Evolutionary conservation across 1,139 yeast species (phyloP), one percentile per base, ranked within the genome.

Genomic region (Blastobotrys aristatus): DNA sequence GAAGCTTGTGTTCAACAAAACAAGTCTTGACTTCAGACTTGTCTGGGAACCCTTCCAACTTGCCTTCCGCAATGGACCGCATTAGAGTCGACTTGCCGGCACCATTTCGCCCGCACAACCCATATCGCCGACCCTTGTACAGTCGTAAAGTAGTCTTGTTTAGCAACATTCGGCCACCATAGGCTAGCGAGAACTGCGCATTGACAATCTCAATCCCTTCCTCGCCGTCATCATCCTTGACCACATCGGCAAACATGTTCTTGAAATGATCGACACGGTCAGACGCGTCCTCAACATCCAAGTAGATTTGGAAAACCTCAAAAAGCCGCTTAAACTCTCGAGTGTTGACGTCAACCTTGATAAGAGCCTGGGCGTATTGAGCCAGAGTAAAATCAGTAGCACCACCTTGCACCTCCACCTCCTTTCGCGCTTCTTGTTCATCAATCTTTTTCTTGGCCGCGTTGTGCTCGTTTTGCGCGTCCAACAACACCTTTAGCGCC

Each of bases 51-150:
- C 98, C 98, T 71, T 92, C 98, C 56, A 92, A 78, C 72, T 92
- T 96, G 50, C 97, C 98, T 64, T 88, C 88, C 49, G 96, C 88
- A 62, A 92, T 92, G 33, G 98, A 86, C 69, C 98, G 80, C 97
- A 92, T 90, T 62, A 92, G 75, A 17, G 98, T 92, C 16, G 97
- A 88, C 69, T 92, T 92, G 73, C 98, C 98, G 51, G 97, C 97
- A 77, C 98, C 98, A 67, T 92, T 92, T 71, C 97, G 80, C 63
- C 98, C 98, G 75, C 97, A 89, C 55, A 92, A 78, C 73, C 98
- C 98, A 64, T 92, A 92, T 68, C 98, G 80, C 69, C 87, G 97
- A 59, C 98, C 98, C 72, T 90, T 89, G 61, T 86, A 74, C 52
- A 92, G 76, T 63, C 96, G 79, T 64, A 92, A 73, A 54, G 76